Conservation (phyloP, 1,284 basidiomycete genomes). For the Laetiporus sulphureus region DNA sequence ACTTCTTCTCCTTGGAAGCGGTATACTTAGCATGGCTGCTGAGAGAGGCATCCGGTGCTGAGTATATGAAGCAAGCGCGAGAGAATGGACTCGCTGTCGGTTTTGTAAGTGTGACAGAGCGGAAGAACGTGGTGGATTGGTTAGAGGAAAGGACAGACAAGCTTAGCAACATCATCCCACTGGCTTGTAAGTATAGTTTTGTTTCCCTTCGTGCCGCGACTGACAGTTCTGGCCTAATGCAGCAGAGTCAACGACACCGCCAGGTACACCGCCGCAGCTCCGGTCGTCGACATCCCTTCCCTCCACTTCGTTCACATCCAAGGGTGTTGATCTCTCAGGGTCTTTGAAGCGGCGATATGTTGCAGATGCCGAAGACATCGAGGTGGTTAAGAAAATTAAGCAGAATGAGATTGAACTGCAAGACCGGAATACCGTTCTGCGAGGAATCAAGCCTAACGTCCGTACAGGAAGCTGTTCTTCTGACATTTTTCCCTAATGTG, state of each 20-base stretch:
- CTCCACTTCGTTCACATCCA: constrained; percentile 30
- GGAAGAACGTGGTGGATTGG: constrained; percentile 81
- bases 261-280: constrained; percentile 49
- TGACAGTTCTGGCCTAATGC: constrained; percentile 1
- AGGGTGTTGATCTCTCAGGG: constrained; percentile 30
- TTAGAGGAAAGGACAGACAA: constrained; percentile 59
- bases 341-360: constrained; percentile 76
- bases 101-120: constrained; percentile 82
- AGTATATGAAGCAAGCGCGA: constrained; percentile 82
- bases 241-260: constrained; percentile 52
- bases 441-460: constrained; percentile 69
- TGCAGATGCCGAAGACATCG: constrained; percentile 69
- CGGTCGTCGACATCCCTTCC: constrained; percentile 22
- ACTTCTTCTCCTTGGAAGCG: constrained; percentile 76
- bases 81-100: constrained; percentile 65
- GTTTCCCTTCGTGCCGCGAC: not conserved
- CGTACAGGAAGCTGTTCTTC: not conserved
- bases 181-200: constrained; percentile 38
- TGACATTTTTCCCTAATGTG: not conserved
- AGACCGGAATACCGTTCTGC: constrained; percentile 71
- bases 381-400: constrained; percentile 79
- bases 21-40: constrained; percentile 78
- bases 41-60: constrained; percentile 65
- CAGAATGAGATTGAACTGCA: constrained; percentile 66
- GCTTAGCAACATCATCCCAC: constrained; percentile 51